Base-by-base conservation (phyloP, 371 early-diverging fungal species). In the Dinochytrium kinnereticum region DNA sequence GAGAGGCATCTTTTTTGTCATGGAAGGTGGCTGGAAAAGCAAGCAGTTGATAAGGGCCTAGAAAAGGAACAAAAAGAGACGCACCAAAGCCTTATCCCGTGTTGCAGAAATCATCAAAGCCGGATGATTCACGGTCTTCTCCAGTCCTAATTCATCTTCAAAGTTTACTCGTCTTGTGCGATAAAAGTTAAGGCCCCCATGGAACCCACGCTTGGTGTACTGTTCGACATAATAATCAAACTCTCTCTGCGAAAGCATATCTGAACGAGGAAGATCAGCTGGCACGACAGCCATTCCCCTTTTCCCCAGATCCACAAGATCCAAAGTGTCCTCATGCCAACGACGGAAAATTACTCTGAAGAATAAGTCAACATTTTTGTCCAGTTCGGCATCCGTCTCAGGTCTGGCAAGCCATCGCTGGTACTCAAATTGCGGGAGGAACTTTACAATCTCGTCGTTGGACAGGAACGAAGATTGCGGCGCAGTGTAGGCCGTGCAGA, bases 401-500 rank as follows among this genome's bases (percentile, higher is more conserved):
- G 55, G 33, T 10, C 51, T 50, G 3, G 51, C 66, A 15, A 90
- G 77, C 39, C 74, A 78, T 1, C 84, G 72, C 55, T 90, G 92
- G 55, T 91, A 91, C 33, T 67, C 69, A 39, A 90, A 88, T 64
- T 88, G 85, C 5, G 92, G 91, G 17, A 86, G 30, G 0, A 40
- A 2, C 69, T 88, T 74, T 13, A 88, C 88, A 21, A 88, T 65
- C 7, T 86, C 79, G 64, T 90, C 89, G 0, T 88, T 69, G 0
- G 88, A 76, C 0, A 82, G 19, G 59, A 65, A 77, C 13, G 64
- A 17, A n/a, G 28, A 28, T 26, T n/a, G 64, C 19, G 91, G 86
- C 17, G 88, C 82, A 1, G 50, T 51, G 80, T 85, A 91, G 1
- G 94, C 89, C 0, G 90, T 90, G 74, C 91, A 91, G 67, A 91